Evolutionary conservation across 345 rosid species (phyloP).

Genomic region (Eucalyptus cloeziana): DNA sequence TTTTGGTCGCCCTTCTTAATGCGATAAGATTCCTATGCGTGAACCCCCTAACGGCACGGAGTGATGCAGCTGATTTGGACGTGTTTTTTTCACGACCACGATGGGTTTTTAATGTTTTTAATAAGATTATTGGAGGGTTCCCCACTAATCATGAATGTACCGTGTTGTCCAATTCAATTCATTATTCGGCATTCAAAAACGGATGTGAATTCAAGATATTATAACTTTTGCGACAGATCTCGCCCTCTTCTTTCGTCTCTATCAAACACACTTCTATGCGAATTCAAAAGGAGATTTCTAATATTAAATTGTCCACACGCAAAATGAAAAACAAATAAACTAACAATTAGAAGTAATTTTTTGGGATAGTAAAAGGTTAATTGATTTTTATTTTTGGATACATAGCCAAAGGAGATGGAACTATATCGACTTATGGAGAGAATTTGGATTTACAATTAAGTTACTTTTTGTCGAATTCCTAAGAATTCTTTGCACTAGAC

Average conservation of each 20-base stretch:
- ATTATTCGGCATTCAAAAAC: background rate
- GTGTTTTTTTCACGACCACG: accelerated
- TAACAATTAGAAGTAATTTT: no score
- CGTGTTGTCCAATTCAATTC: background rate
- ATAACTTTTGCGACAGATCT: no score
- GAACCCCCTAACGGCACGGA: background rate
- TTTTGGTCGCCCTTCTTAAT: background rate
- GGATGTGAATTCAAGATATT: no score
- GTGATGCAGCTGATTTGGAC: background rate
- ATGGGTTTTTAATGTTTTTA: background rate
- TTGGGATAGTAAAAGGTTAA: background rate
- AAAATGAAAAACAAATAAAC: no score
- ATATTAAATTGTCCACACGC: no score
- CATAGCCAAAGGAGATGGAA: background rate
- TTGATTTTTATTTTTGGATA: background rate
- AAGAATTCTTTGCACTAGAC: background rate
- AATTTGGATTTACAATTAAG: background rate
- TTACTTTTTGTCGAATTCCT: background rate
- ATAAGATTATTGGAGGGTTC: background rate
- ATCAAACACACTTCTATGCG: no score
- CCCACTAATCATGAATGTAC: background rate
- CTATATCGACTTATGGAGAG: accelerated
- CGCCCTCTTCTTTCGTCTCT: no score
- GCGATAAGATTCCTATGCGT: background rate
- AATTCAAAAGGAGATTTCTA: no score